Base-by-base conservation (phyloP, 106 monocot genomes). In the Dactylorhiza incarnata region DNA sequence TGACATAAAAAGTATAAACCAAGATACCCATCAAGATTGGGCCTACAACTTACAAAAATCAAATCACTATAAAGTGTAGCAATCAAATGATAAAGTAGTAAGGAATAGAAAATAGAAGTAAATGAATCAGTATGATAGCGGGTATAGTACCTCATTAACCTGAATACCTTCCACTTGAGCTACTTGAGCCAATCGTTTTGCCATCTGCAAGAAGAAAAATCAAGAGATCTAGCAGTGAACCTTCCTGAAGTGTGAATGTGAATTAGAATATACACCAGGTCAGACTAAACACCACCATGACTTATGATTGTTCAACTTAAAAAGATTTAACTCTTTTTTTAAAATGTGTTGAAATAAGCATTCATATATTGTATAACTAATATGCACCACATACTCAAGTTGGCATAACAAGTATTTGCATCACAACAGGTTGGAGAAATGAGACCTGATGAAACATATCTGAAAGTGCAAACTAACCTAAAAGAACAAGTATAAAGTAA, bases 151-250 rank as follows among this genome's bases (percentile, higher is more conserved):
- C 91, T 99, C 91, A 73, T 94, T 91, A 62, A 86, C 86, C 85
- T 94, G 84, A 83, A 99, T 79, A 53, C 94, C 86, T 84, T 99
- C 97, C 69, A 84, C 74, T 68, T 67, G 79, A 69, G 94, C 91
- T 85, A 99, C 88, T 82, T 89, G 89, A 79, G 82, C 79, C 80
- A 99, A 79, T 77, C 97, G 86, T 75, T 94, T 99, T 46, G 87
- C 94, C 89, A 99, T 94, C 97, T 99, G 83, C 69, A 48, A 75
- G 45, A 72, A 23, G 3, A 44, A 70, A 49, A 72, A 48, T 12
- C 4, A 17, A 72, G 45, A 44, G 46, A 72, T n/a, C 45, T 14
- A 17, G 17, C 19, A 45, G 45, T 46, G 14, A 65, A 65, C 65
- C 65, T 65, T 29, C 6, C 65, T 19, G 12, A 26, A 65, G n/a